Base-by-base conservation (phyloP, 1,139 yeast genomes). In the Hemisphaericaspora xylofermentans region DNA sequence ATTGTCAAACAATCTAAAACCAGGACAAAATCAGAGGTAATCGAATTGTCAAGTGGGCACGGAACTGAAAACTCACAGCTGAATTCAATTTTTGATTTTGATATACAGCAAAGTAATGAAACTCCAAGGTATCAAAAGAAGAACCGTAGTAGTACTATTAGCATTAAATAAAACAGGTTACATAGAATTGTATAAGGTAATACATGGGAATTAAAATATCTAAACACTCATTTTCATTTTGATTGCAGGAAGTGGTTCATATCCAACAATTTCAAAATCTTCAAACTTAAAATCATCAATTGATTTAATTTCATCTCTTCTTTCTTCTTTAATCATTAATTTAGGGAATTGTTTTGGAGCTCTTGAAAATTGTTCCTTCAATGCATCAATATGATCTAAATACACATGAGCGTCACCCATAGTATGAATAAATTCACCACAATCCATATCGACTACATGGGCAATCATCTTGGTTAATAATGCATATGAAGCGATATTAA, bases 331-430 rank as follows among this genome's bases (percentile, higher is more conserved):
- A 49, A 93, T 84, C 36, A 60, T 66, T 54, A 93, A 71, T 49
- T 76, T 86, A 6, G 99, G 99, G 64, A 91, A 94, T 22, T 62
- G 61, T 47, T 82, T 76, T 15, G 99, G 98, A 15, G 63, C 64
- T 63, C 99, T 80, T 33, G 68, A 60, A 15, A 87, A 63, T 63
- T 94, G 98, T 51, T 80, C 84, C 51, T 83, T 76, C 50, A 93
- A 74, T 1, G 98, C 96, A 43, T 89, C 97, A 17, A 91, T 78
- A 60, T 93, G 99, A 61, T 93, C 96, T 48, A 80, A 76, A 60
- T 93, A 93, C 12, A 93, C 94, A 58, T 93, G 99, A 1, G 96
- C 88, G 63, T 93, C 99, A 16, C 99, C 99, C 82, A 93, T 69
- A 13, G 96, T 89, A 60, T 93, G 98, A 45, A 91, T 78, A 51